These are phyloP conservation scores for Ganoderma multipileum DNA, from an alignment of 1,284 basidiomycete genomes.

Conservation along the genomic window DNA sequence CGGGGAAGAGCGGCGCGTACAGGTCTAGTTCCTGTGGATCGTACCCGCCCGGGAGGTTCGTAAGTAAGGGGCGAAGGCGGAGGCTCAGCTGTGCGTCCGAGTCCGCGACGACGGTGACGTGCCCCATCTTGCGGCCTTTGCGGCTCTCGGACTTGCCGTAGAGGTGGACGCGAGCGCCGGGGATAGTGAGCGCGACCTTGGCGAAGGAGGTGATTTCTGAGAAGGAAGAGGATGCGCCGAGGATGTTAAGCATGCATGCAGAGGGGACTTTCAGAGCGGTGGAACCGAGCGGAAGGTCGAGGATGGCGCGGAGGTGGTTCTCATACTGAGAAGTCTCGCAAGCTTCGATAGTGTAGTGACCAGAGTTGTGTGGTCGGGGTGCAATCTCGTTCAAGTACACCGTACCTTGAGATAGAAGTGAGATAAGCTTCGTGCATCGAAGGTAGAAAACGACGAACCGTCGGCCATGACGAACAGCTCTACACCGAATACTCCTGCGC, in stretches of 20 bases:
- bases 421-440: slow-evolving; percentile 7
- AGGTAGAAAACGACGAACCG: slow-evolving; percentile 59
- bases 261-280: slow-evolving; percentile 89
- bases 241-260: slow-evolving; percentile 94
- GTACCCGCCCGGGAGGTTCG: slow-evolving; percentile 63
- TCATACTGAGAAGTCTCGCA: slow-evolving; percentile 97
- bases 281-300: slow-evolving; percentile 89
- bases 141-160: slow-evolving; percentile 94
- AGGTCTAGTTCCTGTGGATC: slow-evolving; percentile 56
- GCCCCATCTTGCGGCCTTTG: slow-evolving; percentile 97
- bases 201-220: slow-evolving; percentile 63
- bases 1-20: slow-evolving; percentile 58
- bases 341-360: slow-evolving; percentile 99
- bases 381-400: slow-evolving; percentile 97
- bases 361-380: slow-evolving; percentile 98
- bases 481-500: slow-evolving; percentile 97
- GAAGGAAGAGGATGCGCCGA: slow-evolving; percentile 79
- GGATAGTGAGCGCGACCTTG: slow-evolving; percentile 63
- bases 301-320: slow-evolving; percentile 97
- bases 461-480: slow-evolving; percentile 96
- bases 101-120: slow-evolving; percentile 89
- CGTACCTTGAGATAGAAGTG: slow-evolving; percentile 54
- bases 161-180: slow-evolving; percentile 87
- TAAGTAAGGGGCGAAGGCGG: slow-evolving; percentile 76
- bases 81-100: slow-evolving; percentile 80